Conservation (phyloP, 108 stramenopile species). For the Conticribra guillardii region DNA sequence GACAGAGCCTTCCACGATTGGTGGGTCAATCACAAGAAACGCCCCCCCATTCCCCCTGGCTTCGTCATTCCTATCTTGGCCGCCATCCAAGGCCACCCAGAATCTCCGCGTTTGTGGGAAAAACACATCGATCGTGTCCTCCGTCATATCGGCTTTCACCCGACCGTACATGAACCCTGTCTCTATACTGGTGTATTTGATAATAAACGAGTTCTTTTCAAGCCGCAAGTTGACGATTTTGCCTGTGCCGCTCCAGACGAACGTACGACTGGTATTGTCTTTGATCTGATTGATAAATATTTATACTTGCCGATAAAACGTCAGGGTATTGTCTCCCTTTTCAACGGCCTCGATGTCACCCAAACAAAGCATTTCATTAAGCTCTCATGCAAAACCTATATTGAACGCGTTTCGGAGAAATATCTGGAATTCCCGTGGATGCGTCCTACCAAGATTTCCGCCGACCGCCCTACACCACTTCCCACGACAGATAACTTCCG, state of each 20-base stretch:
- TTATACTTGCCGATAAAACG: too few relatives aligned
- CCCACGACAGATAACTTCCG: not conserved
- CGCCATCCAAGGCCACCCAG: not conserved
- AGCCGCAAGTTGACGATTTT: slow-evolving; percentile 60
- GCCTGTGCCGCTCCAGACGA: slow-evolving; percentile 17
- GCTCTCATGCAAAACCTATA: slow-evolving; percentile 34
- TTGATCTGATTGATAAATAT: not conserved
- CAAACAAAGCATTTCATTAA: slow-evolving; percentile 39
- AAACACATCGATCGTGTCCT: slow-evolving; percentile 33
- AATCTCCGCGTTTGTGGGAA: slow-evolving; percentile 21
- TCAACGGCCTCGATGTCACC: slow-evolving; percentile 36
- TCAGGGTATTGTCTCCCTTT: too few relatives aligned
- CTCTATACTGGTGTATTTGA: too few relatives aligned
- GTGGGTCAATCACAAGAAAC: not conserved
- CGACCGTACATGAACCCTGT: too few relatives aligned
- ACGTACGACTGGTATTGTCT: too few relatives aligned
- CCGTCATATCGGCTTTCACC: slow-evolving; percentile 6
- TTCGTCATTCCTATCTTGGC: too few relatives aligned
- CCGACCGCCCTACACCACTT: not conserved
- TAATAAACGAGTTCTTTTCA: slow-evolving; percentile 48
- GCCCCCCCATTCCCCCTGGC: too few relatives aligned
- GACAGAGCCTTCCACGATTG: not conserved
- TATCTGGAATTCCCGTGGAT: slow-evolving; percentile 38
- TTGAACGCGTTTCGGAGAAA: too few relatives aligned
- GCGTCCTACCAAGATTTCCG: slow-evolving; percentile 1